Conservation (phyloP, 2,329 filamentous ascomycete genomes). For the Ophiocordyceps camponoti-leonardi region DNA sequence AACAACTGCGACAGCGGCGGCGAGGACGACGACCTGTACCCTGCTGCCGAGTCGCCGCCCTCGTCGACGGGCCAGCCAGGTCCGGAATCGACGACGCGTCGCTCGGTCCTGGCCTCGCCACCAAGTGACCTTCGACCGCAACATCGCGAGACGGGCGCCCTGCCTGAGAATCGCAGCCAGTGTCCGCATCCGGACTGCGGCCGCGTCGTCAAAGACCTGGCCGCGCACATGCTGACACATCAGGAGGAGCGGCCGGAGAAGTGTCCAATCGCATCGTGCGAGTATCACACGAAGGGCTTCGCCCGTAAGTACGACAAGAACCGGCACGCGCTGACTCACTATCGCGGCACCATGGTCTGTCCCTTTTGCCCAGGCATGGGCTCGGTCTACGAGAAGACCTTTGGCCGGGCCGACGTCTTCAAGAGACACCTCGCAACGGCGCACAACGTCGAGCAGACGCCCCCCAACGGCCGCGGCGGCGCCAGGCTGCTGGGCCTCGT, state of each 20-base stretch:
- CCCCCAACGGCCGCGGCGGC: conserved; percentile 56
- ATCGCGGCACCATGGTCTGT: conserved; percentile 96
- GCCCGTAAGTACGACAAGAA: conserved; percentile 98
- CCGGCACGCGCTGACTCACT: conserved; percentile 86
- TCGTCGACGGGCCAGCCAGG: neutral
- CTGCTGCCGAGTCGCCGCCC: conserved; percentile 2
- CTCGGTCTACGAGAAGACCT: conserved; percentile 79
- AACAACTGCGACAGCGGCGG: conserved; percentile 27
- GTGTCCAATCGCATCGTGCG: conserved; percentile 83
- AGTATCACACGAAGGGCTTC: conserved; percentile 89
- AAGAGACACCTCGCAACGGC: conserved; percentile 88
- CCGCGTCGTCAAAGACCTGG: conserved; percentile 43
- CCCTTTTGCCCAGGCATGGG: conserved; percentile 86
- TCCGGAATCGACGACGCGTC: conserved; percentile 4
- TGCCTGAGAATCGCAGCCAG: conserved; percentile 24
- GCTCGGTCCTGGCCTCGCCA: conserved; percentile 1
- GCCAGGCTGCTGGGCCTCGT: conserved; percentile 4
- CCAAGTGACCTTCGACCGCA: conserved; percentile 6
- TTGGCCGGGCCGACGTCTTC: conserved; percentile 93
- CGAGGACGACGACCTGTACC: conserved; percentile 25
- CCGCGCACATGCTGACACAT: conserved; percentile 93
- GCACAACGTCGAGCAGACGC: conserved; percentile 85
- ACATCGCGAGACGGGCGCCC: conserved; percentile 9
- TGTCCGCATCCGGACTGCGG: conserved; percentile 42
- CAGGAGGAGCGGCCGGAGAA: conserved; percentile 89